These are phyloP conservation scores for Rhizoclosmatium sp. DNA, from an alignment of 192 early-diverging fungal genomes.

Conservation along the genomic window DNA sequence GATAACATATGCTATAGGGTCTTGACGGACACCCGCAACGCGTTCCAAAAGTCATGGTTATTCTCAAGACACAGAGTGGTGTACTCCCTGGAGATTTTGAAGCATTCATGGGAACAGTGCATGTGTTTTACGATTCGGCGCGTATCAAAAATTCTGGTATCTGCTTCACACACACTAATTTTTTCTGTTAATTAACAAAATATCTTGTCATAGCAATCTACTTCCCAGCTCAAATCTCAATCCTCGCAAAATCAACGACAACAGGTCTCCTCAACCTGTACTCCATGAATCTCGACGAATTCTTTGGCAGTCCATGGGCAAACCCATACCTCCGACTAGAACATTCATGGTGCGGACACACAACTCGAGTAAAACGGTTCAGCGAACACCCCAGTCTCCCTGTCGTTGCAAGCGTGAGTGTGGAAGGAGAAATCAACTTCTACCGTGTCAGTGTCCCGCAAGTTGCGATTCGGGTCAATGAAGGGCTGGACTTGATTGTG, in stretches of 20 bases:
- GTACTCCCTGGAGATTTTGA: constrained; percentile 60
- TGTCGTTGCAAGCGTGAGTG: not conserved
- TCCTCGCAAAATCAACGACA: constrained; percentile 61
- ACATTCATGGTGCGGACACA: constrained; percentile 75
- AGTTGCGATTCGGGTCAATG: constrained; percentile 5
- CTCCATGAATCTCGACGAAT: constrained; percentile 78
- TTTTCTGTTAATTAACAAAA: not conserved
- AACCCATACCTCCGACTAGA: constrained; percentile 63
- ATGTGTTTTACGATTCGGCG: constrained; percentile 56
- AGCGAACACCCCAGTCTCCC: not conserved
- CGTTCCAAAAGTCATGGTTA: constrained; percentile 69
- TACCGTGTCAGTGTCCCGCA: not conserved
- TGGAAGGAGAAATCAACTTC: not conserved
- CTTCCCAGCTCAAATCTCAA: constrained; percentile 65
- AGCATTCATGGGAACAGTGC: constrained; percentile 65
- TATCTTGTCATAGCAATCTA: constrained; percentile 40
- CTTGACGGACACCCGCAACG: constrained; percentile 68
- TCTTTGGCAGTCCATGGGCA: constrained; percentile 71
- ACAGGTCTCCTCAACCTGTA: constrained; percentile 73
- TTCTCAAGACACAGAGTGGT: constrained; percentile 67
- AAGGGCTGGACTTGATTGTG: constrained; percentile 14
- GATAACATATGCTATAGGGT: not conserved
- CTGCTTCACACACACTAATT: not conserved
- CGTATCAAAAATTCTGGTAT: constrained; percentile 53
- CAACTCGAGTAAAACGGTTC: not conserved